A percentile compares a stretch with the other conserved stretches of the same genome.
These are phyloP conservation scores for Coemansia sp. DNA, from an alignment of 192 early-diverging fungal species.

Conservation along the genomic window DNA sequence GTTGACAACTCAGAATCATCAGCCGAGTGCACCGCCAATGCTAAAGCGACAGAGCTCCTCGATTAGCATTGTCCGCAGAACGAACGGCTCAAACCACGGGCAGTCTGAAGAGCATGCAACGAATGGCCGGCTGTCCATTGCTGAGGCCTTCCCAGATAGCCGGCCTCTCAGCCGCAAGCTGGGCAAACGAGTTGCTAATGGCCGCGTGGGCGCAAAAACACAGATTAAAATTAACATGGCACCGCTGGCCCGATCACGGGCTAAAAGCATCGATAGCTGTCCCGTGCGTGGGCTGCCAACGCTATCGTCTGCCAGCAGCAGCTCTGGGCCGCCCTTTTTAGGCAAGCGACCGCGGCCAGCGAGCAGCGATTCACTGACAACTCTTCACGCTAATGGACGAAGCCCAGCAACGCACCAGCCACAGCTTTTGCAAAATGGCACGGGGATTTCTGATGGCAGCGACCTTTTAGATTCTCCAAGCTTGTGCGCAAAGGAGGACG, in stretches of 20 bases:
- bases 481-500: constrained; percentile 1
- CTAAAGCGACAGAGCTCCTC: constrained; percentile 5
- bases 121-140: constrained; percentile 18
- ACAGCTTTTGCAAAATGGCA: background rate
- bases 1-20: background rate
- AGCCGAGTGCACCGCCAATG: background rate
- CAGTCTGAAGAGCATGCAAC: background rate
- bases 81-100: background rate
- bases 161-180: constrained; percentile 35
- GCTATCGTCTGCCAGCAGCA: background rate
- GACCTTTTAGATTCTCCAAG: background rate
- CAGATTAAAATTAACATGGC: constrained; percentile 19
- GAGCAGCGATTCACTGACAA: background rate
- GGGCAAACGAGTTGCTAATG: constrained; percentile 5
- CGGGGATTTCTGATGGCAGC: constrained; percentile 1
- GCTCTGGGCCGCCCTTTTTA: background rate
- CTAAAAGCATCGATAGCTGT: constrained; percentile 5
- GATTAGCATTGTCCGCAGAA: background rate
- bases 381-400: background rate
- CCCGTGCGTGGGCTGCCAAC: background rate
- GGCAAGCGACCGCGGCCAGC: constrained; percentile 2
- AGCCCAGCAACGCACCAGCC: background rate
- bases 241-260: constrained; percentile 2
- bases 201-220: constrained; percentile 8
- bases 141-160: constrained; percentile 50